Base-by-base conservation (phyloP, 176 grass and related monocot genomes). In the Guadua angustifolia region DNA sequence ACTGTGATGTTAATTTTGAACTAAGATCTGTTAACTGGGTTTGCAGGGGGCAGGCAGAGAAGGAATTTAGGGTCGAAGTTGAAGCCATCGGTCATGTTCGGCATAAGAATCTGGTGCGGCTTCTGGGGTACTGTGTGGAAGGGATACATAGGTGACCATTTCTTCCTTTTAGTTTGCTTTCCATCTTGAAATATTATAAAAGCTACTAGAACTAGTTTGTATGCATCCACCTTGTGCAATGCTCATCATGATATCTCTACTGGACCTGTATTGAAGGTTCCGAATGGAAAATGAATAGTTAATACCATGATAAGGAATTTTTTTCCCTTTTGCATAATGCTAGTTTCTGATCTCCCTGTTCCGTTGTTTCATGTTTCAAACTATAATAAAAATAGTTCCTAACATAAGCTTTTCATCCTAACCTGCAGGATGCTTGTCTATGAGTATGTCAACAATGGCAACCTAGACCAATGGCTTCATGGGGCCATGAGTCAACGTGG, bases 391-490 rank as follows among this genome's bases (percentile, higher is more conserved):
- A 24, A 29, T 52, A 36, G 7, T 50, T 84, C 36, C 70, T 70
- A 19, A 52, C 33, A 69, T 33, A 62, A 87, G 2, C 4, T 39
- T 69, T 77, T 73, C 38, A 32, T 74, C 73, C 40, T 82, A 60
- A 73, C 40, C 29, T 85, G 68, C 78, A 99, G 97, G 88, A 95
- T 99, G 93, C 93, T 99, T 79, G 97, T 99, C 44, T 96, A 96
- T 16, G 97, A 99, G 88, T 96, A 99, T 94, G 97, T 96, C 39
- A 93, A 94, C 83, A 99, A 96, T 88, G 97, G 97, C 53, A 99
- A 99, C 84, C 86, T 99, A 47, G 97, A 99, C 81, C 93, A 99
- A 81, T 99, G 97, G 97, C 91, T 99, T 81, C 93, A 96, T 88
- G 97, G 97, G 39, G 87, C 89, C 49, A 84, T 92, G 75, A 73